A percentile compares a stretch with the other conserved stretches of the same genome.
These are phyloP conservation scores for Kalanchoe fedtschenkoi DNA, from an alignment of 164 flowering plant genomes.

Conservation along the genomic window DNA sequence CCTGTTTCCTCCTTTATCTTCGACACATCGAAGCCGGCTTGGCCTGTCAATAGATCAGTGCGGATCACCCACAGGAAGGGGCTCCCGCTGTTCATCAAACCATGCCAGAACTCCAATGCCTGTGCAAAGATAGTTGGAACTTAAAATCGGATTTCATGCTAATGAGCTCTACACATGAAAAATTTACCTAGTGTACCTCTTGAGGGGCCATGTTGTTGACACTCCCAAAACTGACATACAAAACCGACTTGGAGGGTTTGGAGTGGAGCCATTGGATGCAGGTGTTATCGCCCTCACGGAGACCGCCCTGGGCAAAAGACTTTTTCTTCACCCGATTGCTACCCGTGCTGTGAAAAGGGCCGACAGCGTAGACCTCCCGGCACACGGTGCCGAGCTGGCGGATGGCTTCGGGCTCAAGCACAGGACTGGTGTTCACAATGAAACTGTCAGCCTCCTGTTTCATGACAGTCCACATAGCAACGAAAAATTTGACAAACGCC, in stretches of 20 bases:
- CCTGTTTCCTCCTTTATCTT: not conserved
- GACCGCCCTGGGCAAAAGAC: not conserved
- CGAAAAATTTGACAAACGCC: constrained; percentile 2
- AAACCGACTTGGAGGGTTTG: not conserved
- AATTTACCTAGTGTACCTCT: not conserved
- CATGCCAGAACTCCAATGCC: constrained; percentile 5
- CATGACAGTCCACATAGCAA: constrained; percentile 3
- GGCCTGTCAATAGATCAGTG: not conserved
- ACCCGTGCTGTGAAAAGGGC: not conserved
- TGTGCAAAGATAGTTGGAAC: no score
- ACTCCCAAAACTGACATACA: constrained; percentile 4
- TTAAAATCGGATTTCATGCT: no score
- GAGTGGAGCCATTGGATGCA: constrained; percentile 1
- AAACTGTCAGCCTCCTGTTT: not conserved
- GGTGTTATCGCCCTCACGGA: not conserved
- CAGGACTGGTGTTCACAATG: not conserved
- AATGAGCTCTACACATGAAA: no score
- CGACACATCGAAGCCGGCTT: not conserved
- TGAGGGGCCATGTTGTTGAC: constrained; percentile 3
- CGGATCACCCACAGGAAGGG: not conserved
- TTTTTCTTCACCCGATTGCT: not conserved
- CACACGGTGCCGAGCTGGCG: not conserved
- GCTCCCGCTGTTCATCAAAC: constrained; percentile 2
- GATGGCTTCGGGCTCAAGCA: constrained; percentile 1
- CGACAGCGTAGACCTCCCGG: not conserved